Conservation (phyloP, 345 rosid species). For the Rhodomyrtus tomentosa region DNA sequence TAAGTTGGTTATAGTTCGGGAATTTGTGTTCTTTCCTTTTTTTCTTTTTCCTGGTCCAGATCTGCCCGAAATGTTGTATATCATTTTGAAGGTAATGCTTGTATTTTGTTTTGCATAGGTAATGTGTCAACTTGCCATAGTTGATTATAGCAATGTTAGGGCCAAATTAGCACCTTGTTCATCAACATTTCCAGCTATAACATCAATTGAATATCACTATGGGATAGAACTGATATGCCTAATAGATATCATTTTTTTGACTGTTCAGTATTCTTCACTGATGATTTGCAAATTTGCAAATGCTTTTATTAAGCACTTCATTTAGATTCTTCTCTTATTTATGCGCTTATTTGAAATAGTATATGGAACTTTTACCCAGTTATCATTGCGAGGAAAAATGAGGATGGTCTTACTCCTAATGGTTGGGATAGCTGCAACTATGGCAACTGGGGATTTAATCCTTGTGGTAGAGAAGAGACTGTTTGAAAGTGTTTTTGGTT, state of each 20-base stretch:
- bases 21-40: background rate
- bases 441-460: background rate
- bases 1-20: background rate
- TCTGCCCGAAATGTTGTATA: background rate
- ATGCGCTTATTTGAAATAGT: background rate
- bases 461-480: background rate
- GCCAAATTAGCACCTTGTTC: background rate
- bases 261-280: background rate
- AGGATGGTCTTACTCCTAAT: background rate
- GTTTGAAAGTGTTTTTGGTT: background rate
- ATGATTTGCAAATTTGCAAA: background rate
- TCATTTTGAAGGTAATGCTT: background rate
- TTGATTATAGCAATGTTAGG: background rate
- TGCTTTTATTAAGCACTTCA: background rate
- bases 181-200: background rate
- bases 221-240: background rate
- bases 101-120: background rate
- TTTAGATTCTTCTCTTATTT: background rate
- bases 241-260: background rate
- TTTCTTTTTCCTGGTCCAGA: background rate
- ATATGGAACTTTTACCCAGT: background rate
- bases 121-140: background rate
- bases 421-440: background rate
- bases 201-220: background rate
- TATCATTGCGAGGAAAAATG: background rate